Conservation (phyloP, 306 rosid genomes). For the Fragaria vesca region DNA sequence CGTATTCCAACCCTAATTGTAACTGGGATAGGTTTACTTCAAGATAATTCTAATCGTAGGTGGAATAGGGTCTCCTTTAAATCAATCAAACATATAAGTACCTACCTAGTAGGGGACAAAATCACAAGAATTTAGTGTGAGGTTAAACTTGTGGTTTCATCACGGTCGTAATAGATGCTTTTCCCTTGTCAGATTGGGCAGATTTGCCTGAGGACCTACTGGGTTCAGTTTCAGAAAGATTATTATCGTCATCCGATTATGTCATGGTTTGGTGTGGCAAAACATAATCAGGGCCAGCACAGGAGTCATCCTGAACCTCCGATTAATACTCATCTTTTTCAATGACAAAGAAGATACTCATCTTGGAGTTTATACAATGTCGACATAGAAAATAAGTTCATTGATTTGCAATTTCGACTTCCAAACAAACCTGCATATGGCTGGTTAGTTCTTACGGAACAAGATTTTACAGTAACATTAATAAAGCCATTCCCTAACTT, state of each 20-base stretch:
- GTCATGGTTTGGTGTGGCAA: not conserved
- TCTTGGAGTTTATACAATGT: not conserved
- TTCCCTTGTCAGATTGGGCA: not conserved
- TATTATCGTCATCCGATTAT: not conserved
- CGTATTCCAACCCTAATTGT: no score
- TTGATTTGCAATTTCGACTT: not conserved
- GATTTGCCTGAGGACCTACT: not conserved
- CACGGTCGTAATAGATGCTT: slow-evolving; percentile 2
- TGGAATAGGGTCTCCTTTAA: no score
- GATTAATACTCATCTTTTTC: not conserved
- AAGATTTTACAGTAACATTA: not conserved
- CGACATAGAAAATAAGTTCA: not conserved
- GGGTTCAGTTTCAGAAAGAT: not conserved
- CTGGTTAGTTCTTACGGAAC: not conserved
- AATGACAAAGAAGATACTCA: not conserved
- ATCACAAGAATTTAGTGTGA: no score
- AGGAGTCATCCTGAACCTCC: not conserved
- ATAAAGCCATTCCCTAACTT: not conserved
- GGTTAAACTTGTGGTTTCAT: no score
- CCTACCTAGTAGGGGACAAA: no score
- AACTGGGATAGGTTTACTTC: no score
- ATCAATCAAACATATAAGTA: no score
- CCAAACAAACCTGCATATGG: not conserved
- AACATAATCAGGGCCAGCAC: not conserved
- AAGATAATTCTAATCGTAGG: no score